phyloP scores from a whole-genome alignment of 768 basidiomycete species.

The Ramaria sp. region DNA sequence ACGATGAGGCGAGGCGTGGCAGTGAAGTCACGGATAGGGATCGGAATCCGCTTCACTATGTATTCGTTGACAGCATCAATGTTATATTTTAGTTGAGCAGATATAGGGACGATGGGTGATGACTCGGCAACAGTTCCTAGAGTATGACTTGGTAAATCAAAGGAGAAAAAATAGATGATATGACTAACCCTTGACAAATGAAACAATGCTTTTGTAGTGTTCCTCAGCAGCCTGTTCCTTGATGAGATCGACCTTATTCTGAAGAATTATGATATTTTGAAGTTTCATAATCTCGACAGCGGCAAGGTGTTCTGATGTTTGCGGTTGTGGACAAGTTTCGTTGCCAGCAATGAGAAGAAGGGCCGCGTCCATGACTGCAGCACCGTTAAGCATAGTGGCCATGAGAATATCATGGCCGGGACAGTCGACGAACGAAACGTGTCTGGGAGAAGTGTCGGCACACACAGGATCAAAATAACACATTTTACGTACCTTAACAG shows the following conservation, averaged over 20 bases:
- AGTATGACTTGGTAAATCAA: neutral
- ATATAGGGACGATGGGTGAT: constrained; percentile 97
- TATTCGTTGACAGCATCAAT: constrained; percentile 99
- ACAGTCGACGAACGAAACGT: constrained; percentile 98
- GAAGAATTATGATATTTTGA: constrained; percentile 93
- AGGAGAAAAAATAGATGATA: neutral
- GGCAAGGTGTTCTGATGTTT: constrained; percentile 96
- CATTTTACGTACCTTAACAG: constrained; percentile 48
- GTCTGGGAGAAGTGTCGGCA: constrained; percentile 23
- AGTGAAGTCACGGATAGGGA: constrained; percentile 87
- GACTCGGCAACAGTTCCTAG: constrained; percentile 92
- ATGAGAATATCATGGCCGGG: constrained; percentile 99
- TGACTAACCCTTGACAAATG: constrained; percentile 82
- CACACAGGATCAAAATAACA: neutral
- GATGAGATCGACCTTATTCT: constrained; percentile 98
- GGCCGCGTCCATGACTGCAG: constrained; percentile 99
- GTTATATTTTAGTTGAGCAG: constrained; percentile 97
- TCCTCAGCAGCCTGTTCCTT: constrained; percentile 90
- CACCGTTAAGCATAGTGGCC: constrained; percentile 99
- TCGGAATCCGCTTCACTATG: constrained; percentile 93
- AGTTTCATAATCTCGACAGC: constrained; percentile 99
- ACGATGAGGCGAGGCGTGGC: constrained; percentile 91
- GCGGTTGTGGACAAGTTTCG: constrained; percentile 97
- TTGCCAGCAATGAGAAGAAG: constrained; percentile 93
- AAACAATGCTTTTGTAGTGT: constrained; percentile 90